These are phyloP conservation scores for Berkeleyomyces rouxiae DNA, from an alignment of 2,329 filamentous ascomycete genomes.

Conservation along the genomic window DNA sequence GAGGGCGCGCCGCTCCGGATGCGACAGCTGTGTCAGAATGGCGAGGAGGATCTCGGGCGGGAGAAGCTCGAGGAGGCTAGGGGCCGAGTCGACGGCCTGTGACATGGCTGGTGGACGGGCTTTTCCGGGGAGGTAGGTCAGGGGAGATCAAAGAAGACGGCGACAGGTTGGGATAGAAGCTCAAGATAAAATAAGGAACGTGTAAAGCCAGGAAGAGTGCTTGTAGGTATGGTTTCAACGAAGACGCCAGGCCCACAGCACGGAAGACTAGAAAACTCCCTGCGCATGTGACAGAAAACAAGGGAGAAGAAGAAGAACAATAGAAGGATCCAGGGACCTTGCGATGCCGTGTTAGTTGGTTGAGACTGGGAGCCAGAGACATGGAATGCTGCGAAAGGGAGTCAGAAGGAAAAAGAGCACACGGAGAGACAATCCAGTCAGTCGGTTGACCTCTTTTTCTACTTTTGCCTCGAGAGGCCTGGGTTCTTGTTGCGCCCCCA, in stretches of 20 bases:
- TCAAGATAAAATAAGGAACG: not conserved
- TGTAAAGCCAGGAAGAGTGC: not conserved
- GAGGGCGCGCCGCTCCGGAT: not conserved
- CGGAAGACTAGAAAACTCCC: not conserved
- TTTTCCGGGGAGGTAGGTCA: not conserved
- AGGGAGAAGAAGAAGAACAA: not conserved
- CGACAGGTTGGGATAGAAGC: not conserved
- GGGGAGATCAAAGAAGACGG: not conserved
- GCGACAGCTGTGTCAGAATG: not conserved
- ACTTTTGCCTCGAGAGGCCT: not conserved
- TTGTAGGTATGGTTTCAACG: not conserved
- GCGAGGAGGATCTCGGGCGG: conserved; percentile 11
- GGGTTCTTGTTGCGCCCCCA: not conserved
- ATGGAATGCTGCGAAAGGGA: not conserved
- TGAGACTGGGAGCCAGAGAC: not conserved
- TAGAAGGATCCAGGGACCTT: not conserved
- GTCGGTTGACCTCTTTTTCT: not conserved
- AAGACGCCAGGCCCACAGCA: not conserved
- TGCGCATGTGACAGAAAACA: not conserved
- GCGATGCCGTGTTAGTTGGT: not conserved
- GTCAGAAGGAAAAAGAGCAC: not conserved
- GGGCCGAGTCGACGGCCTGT: not conserved
- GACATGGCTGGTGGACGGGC: not conserved
- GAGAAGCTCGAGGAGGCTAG: conserved; percentile 4
- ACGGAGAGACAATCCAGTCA: not conserved